Base-by-base conservation (phyloP, 257 asterid genomes). In the Coffea canephora region DNA sequence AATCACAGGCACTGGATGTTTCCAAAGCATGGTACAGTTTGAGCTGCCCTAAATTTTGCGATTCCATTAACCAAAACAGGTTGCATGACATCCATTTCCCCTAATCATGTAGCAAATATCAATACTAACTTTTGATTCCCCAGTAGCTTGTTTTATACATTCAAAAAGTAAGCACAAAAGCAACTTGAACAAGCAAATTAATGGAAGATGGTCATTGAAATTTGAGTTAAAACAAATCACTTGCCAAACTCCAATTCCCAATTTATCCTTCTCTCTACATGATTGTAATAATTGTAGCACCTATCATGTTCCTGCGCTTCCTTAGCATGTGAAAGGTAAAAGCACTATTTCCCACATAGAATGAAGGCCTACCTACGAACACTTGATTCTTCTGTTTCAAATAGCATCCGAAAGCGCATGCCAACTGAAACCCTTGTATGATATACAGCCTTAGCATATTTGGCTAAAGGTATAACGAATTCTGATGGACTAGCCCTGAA, bases 381-480 rank as follows among this genome's bases (percentile, higher is more conserved):
- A 64, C 97, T 94, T 25, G 97, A 91, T 85, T 93, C 98, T 77
- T 93, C 98, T 70, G 98, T 93, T 84, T 93, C 98, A 83, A 93
- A 94, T 39, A 94, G 95, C 98, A 94, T 94, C 78, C 98, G 91
- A 65, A 94, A 94, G 77, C 98, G 96, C 98, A 94, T 94, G 77
- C 98, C 98, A 41, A 94, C 94, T 85, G 98, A 91, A 80, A 94
- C 91, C 73, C 96, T 87, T 6, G 96, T 92, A 82, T 94, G 98
- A 85, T 88, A 92, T 52, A 86, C 96, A 59, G 98, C 90, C 88
- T 94, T 92, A 73, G 96, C 98, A 67, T 92, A 94, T 81, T 94
- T 94, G 1, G 95, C 97, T 21, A 94, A 90, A 73, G 97, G 97
- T 84, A 94, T 94, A 82, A 92, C 97, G 86, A 94, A 94, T 83